These are phyloP conservation scores for Pholiota conissans DNA, from an alignment of 768 basidiomycete genomes.

Conservation along the genomic window DNA sequence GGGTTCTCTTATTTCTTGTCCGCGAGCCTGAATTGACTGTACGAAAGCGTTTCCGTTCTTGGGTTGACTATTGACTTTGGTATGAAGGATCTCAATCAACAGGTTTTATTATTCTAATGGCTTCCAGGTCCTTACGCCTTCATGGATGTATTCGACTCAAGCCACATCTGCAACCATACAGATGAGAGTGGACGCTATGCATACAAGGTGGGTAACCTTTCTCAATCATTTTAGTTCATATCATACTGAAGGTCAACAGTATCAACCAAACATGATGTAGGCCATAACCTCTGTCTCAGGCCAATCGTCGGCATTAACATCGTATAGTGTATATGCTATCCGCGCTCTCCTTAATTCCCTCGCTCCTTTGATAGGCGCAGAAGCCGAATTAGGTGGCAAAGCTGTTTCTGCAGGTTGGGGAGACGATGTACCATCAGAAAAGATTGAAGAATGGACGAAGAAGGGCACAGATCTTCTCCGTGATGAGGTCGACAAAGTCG, in stretches of 20 bases:
- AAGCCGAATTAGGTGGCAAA: conserved; percentile 52
- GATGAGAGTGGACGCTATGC: conserved; percentile 79
- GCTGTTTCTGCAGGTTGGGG: conserved; percentile 68
- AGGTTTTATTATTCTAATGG: neutral
- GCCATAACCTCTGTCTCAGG: conserved; percentile 18
- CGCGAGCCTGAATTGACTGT: neutral
- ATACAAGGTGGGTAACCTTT: conserved; percentile 60
- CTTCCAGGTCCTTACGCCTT: conserved; percentile 70
- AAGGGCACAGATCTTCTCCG: conserved; percentile 50
- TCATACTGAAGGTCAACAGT: conserved; percentile 30
- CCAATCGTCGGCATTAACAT: neutral
- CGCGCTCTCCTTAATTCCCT: conserved; percentile 76
- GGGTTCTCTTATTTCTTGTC: conserved; percentile 14
- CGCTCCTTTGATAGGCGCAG: conserved; percentile 85
- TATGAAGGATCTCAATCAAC: neutral
- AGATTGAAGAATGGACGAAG: conserved; percentile 61
- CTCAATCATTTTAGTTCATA: neutral
- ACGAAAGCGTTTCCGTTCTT: conserved; percentile 64
- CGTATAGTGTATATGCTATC: conserved; percentile 69
- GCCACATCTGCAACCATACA: conserved; percentile 90
- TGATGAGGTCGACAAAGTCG: conserved; percentile 60
- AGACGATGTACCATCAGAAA: conserved; percentile 45
- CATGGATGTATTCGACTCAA: conserved; percentile 88
- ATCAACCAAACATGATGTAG: conserved; percentile 81
- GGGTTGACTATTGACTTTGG: conserved; percentile 83